Base-by-base conservation (phyloP, 768 basidiomycete species). In the Lactarius quietus region DNA sequence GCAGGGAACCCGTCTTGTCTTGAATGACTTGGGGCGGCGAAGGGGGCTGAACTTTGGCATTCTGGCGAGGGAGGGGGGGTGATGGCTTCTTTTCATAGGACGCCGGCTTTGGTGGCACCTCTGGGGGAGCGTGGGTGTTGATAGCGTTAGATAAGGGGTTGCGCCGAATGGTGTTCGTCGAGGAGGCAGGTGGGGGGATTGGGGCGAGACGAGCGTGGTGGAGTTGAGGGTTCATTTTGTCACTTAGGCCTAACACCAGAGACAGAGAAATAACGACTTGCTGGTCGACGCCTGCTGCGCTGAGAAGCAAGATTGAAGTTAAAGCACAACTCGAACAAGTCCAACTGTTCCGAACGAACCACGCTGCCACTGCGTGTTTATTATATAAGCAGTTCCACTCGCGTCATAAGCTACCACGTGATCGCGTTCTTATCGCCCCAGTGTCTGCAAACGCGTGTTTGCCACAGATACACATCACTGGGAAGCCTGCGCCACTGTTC, bases 51-150 rank as follows among this genome's bases (percentile, higher is more conserved):
- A 88, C 87, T 76, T 92, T 93, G 71, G 82, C 88, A 75, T 91
- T 93, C 79, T 93, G 91, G 62, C 90, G 82, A 39, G 88, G 87
- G 18, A 93, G 74, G 10, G 91, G 92, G 1, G 90, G 88, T 8
- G 86, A 86, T n/a, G 45, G 26, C 45, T 58, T 62, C 62, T 68
- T 70, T 43, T 62, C 56, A 28, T 18, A 18, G 23, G 67, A 36
- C 18, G 52, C 53, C 35, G 54, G 43, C 52, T 63, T 63, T 38
- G 57, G 68, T 8, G 67, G 66, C 33, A 57, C 54, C 26, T 63
- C 56, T 14, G 59, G 64, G 29, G 61, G 61, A 9, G 43, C 39
- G 57, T 65, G 69, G 18, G 65, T 63, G 23, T 69, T 70, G 43
- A 70, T 60, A 33, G 67, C 68, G 29, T 60, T 65, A 28, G 66